Percentiles rank a stretch among this genome's conserved stretches.
phyloP scores from a whole-genome alignment of 768 basidiomycete genomes.

The Lyophyllum semitale region DNA sequence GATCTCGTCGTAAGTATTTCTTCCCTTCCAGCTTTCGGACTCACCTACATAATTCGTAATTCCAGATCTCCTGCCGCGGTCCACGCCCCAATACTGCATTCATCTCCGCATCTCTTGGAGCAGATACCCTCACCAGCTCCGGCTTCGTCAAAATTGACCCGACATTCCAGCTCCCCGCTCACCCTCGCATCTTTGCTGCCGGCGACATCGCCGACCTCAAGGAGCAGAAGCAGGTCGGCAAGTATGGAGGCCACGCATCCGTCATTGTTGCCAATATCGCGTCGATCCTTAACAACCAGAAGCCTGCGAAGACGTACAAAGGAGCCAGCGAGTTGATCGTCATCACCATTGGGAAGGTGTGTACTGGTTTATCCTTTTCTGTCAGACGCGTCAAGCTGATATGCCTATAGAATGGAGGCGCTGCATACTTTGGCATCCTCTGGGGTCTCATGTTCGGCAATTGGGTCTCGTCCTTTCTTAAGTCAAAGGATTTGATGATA shows the following conservation, averaged over 20 bases:
- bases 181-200: slow-evolving; percentile 60
- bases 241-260: slow-evolving; percentile 44
- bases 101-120: slow-evolving; percentile 40
- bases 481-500: slow-evolving; percentile 37
- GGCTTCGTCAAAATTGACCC: slow-evolving; percentile 53
- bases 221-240: slow-evolving; percentile 61
- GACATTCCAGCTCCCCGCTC: slow-evolving; percentile 54
- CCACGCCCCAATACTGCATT: slow-evolving; percentile 55
- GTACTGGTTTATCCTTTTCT: neutral
- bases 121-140: slow-evolving; percentile 34
- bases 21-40: neutral
- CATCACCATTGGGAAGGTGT: slow-evolving; percentile 60
- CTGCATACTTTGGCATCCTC: slow-evolving; percentile 42
- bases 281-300: slow-evolving; percentile 37
- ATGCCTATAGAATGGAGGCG: slow-evolving; percentile 40
- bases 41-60: neutral
- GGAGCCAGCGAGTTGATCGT: slow-evolving; percentile 54
- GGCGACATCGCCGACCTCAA: slow-evolving; percentile 67
- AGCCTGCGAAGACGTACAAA: slow-evolving; percentile 40
- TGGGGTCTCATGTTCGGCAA: slow-evolving; percentile 52
- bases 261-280: slow-evolving; percentile 54
- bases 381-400: neutral
- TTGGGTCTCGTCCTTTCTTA: slow-evolving; percentile 40
- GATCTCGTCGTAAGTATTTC: slow-evolving; percentile 60
- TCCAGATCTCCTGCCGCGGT: slow-evolving; percentile 39